phyloP scores from a whole-genome alignment of 2,329 filamentous ascomycete species.

The Hypomyces perniciosus region DNA sequence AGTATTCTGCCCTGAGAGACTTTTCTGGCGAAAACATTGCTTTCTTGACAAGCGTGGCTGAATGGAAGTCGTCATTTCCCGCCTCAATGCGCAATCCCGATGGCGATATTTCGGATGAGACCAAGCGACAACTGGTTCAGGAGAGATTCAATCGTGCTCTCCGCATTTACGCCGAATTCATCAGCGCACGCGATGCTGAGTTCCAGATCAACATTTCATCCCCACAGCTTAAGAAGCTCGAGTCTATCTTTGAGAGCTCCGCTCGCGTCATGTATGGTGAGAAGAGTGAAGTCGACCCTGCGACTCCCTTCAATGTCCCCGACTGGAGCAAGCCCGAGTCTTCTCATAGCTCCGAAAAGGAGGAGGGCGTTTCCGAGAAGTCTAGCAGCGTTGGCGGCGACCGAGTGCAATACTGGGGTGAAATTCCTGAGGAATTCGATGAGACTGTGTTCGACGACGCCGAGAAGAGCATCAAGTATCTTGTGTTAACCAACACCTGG shows the following conservation, averaged over 20 bases:
- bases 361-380: neutral
- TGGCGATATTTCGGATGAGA: conserved; percentile 11
- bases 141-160: conserved; percentile 53
- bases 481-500: conserved; percentile 65
- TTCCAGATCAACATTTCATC: conserved; percentile 62
- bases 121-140: conserved; percentile 28
- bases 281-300: conserved; percentile 28
- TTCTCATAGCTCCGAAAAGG: neutral
- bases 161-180: conserved; percentile 55
- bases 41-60: conserved; percentile 53
- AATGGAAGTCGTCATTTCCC: conserved; percentile 44
- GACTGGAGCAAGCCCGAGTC: neutral
- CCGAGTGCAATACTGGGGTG: conserved; percentile 30
- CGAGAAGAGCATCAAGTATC: conserved; percentile 56
- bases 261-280: conserved; percentile 38
- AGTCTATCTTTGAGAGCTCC: conserved; percentile 49
- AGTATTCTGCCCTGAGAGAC: conserved; percentile 59
- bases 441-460: conserved; percentile 52
- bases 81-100: conserved; percentile 15
- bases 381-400: neutral
- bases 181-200: conserved; percentile 53
- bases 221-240: conserved; percentile 43
- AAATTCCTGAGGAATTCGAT: conserved; percentile 44
- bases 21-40: conserved; percentile 68
- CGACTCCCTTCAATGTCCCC: conserved; percentile 31